phyloP scores from a whole-genome alignment of 1,284 basidiomycete genomes.

The Cryptococcus floricola region DNA sequence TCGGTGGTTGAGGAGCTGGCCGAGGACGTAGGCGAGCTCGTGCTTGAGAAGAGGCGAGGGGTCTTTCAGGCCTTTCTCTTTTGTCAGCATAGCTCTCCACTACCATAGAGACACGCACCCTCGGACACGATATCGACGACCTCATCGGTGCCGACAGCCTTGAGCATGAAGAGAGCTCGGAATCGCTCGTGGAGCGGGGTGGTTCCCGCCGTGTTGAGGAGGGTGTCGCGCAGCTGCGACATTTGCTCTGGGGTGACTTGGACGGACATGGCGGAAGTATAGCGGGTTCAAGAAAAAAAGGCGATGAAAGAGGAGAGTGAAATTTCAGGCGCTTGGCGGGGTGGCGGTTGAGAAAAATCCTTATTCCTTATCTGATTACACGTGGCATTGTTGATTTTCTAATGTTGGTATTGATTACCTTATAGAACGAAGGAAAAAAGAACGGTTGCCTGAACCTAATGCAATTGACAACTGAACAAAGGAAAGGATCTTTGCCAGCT shows the following conservation, averaged over 20 bases:
- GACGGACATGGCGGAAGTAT: conserved; percentile 29
- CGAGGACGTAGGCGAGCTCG: conserved; percentile 94
- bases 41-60: conserved; percentile 91
- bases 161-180: conserved; percentile 88
- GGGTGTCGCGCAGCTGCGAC: conserved; percentile 47
- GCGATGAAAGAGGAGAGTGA: not conserved
- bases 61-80: conserved; percentile 76
- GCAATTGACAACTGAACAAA: not conserved
- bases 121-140: conserved; percentile 81
- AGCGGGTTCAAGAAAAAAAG: not conserved
- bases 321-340: not conserved
- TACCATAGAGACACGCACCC: conserved; percentile 54
- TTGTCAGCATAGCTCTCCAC: not conserved
- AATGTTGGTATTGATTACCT: no score
- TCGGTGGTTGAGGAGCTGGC: conserved; percentile 72
- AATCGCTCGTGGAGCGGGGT: conserved; percentile 85
- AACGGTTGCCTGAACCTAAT: no score
- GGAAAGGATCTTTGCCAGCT: not conserved
- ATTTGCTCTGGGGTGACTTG: conserved; percentile 43
- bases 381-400: not conserved
- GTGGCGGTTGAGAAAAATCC: not conserved
- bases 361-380: not conserved
- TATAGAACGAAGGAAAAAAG: no score
- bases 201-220: conserved; percentile 71
- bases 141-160: conserved; percentile 67